Conservation (phyloP, 805 yeast species). For the Ogataea saltuana region DNA sequence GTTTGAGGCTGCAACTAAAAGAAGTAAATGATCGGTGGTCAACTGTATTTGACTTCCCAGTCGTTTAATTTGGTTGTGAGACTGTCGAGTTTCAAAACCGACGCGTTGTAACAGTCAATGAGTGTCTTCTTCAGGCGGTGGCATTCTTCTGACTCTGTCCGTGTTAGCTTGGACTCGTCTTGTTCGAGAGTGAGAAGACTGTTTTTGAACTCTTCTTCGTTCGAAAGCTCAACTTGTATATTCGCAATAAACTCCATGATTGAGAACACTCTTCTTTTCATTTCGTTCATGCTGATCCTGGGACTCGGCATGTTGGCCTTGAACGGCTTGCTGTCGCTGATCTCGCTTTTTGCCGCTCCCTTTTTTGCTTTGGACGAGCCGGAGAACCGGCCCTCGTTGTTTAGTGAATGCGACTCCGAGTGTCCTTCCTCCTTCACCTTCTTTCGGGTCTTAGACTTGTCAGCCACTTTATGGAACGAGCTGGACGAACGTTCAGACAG, state of each 20-base stretch:
- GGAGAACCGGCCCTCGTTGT: background rate
- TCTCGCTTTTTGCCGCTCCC: constrained; percentile 31
- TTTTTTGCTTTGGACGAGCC: constrained; percentile 14
- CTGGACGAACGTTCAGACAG: constrained; percentile 18
- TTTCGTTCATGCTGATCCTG: constrained; percentile 73
- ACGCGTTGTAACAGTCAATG: constrained; percentile 55
- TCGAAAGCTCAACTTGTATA: constrained; percentile 78
- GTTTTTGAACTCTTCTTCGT: constrained; percentile 63
- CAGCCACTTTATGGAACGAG: constrained; percentile 15
- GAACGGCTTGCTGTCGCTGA: constrained; percentile 66
- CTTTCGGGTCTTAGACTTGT: constrained; percentile 20
- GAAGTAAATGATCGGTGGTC: constrained; percentile 9
- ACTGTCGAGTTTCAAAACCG: constrained; percentile 66
- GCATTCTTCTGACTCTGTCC: constrained; percentile 26
- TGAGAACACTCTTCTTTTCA: constrained; percentile 85
- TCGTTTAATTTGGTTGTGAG: constrained; percentile 66
- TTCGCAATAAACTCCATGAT: constrained; percentile 89
- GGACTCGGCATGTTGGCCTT: constrained; percentile 83
- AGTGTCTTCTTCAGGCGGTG: constrained; percentile 38
- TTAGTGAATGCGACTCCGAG: background rate
- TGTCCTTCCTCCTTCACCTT: constrained; percentile 15
- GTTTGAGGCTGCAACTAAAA: background rate
- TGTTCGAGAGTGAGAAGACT: constrained; percentile 26
- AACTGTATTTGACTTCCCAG: constrained; percentile 80
- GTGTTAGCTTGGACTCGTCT: constrained; percentile 36